Percentiles rank a stretch among this genome's conserved stretches.
Evolutionary conservation across 352 stramenopile genomes (phyloP).

Genomic region (Phytopythium vexans): DNA sequence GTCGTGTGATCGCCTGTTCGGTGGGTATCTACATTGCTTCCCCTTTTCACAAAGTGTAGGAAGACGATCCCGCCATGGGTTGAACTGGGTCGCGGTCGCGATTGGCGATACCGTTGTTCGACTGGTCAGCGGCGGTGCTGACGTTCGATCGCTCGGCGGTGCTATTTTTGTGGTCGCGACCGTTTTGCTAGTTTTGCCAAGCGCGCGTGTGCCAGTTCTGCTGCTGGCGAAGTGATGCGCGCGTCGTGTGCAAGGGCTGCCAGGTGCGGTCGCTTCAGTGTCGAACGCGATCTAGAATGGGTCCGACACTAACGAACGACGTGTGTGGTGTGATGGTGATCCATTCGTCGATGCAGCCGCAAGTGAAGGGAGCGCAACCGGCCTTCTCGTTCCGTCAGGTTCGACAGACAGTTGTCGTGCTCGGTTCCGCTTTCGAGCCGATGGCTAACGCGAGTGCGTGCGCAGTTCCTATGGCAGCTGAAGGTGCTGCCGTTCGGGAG

Average conservation of each 20-base stretch:
- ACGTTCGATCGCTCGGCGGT: slow-evolving; percentile 8
- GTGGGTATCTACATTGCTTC: slow-evolving; percentile 17
- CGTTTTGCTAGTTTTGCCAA: slow-evolving; percentile 29
- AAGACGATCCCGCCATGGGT: not conserved
- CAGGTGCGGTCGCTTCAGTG: slow-evolving; percentile 8
- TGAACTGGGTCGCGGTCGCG: no score
- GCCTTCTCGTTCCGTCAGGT: slow-evolving; percentile 37
- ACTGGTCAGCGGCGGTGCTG: no score
- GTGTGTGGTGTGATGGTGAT: not conserved
- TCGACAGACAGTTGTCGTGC: not conserved
- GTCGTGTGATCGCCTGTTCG: slow-evolving; percentile 30
- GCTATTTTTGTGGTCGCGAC: slow-evolving; percentile 1
- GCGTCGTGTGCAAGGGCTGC: slow-evolving; percentile 36
- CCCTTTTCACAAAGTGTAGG: not conserved
- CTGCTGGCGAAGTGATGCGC: slow-evolving; percentile 23
- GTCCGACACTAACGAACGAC: not conserved
- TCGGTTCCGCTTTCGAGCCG: not conserved
- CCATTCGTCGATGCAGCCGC: slow-evolving; percentile 10
- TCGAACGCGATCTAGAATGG: not conserved
- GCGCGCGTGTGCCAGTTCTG: slow-evolving; percentile 40
- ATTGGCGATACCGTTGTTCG: no score
- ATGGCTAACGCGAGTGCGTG: not conserved
- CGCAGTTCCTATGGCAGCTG: slow-evolving; percentile 38
- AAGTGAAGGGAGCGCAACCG: slow-evolving; percentile 30
- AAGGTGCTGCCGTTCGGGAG: slow-evolving; percentile 46